A percentile compares a stretch with the other conserved stretches of the same genome.
Conservation (phyloP, 1,139 yeast genomes). For the Nakaseomyces sp. region DNA sequence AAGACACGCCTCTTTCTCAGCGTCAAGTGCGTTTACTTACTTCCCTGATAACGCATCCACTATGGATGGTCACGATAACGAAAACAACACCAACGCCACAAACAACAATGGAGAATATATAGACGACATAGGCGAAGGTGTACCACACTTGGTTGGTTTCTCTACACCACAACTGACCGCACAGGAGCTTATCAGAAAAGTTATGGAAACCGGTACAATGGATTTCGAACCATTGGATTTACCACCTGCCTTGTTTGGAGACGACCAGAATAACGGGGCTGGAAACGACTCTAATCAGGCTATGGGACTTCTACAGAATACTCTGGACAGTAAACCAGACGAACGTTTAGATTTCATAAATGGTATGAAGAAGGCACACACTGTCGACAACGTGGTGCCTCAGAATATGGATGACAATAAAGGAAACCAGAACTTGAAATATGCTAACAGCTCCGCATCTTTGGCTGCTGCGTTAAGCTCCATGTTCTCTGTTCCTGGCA, state of each 20-base stretch:
- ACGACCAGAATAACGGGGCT: background rate
- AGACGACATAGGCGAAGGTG: constrained; percentile 14
- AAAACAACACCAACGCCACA: too few relatives aligned
- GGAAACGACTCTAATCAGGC: background rate
- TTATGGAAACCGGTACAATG: constrained; percentile 19
- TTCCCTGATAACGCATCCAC: constrained; percentile 27
- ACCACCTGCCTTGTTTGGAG: constrained; percentile 6
- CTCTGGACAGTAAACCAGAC: background rate
- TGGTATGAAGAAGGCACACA: background rate
- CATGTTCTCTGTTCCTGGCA: background rate
- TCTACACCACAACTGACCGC: constrained; percentile 66
- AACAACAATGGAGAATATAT: constrained; percentile 13
- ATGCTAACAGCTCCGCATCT: constrained; percentile 5
- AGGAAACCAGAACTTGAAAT: background rate
- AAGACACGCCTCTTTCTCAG: constrained; percentile 76
- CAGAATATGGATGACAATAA: background rate
- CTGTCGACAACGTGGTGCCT: background rate
- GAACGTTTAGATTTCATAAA: constrained; percentile 1
- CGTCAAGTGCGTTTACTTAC: constrained; percentile 65
- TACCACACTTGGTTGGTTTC: constrained; percentile 59
- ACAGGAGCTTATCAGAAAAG: constrained; percentile 32
- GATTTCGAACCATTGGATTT: constrained; percentile 7
- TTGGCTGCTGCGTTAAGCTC: constrained; percentile 5
- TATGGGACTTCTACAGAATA: background rate
- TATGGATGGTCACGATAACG: constrained; percentile 16